Evolutionary conservation across 1,284 basidiomycete genomes (phyloP), one percentile per base, ranked within the genome.

Genomic region (Fomitopsis pinicola): DNA sequence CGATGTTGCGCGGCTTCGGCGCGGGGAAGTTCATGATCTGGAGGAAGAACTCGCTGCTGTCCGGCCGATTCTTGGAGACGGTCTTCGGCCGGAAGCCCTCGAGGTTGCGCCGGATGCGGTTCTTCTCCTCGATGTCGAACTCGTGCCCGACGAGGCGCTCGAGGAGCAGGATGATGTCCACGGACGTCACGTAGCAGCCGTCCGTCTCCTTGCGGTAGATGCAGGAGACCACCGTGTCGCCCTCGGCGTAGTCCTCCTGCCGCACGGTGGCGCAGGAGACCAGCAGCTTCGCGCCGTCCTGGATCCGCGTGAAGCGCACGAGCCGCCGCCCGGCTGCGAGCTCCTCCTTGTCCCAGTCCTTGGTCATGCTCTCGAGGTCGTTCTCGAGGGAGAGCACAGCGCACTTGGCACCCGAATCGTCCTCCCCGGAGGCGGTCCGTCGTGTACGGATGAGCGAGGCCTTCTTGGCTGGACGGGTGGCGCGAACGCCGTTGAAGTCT

Each of bases 41-140:
- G 75, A 92, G 89, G 81, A 98, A 98, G 77, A 98, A 95, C 28
- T 83, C 81, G 69, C 94, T 92, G 64, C 85, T 89, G 6, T 89
- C 90, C 0, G 82, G 75, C 69, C 94, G 91, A 71, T 86, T 86
- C 78, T 98, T 98, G 53, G 92, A 91, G 5, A 98, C 88, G 0
- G 96, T 98, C 62, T 87, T 91, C 0, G 97, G 96, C 57, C 89
- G 84, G 72, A 97, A 91, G 22, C 92, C 94, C 75, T 98, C 95
- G 40, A 98, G 80, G 74, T 98, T 98, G 60, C 96, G 84, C 59
- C 97, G 82, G 68, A 98, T 97, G 45, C 96, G 83, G 71, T 98
- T 98, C 82, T 97, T 98, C 81, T 98, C 96, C 74, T 97, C 95
- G 46, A 97, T 92, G 22, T 89, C 89, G 72, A 97, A 97, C 55